Conservation (phyloP, 345 rosid species). For the Microthlaspi erraticum region DNA sequence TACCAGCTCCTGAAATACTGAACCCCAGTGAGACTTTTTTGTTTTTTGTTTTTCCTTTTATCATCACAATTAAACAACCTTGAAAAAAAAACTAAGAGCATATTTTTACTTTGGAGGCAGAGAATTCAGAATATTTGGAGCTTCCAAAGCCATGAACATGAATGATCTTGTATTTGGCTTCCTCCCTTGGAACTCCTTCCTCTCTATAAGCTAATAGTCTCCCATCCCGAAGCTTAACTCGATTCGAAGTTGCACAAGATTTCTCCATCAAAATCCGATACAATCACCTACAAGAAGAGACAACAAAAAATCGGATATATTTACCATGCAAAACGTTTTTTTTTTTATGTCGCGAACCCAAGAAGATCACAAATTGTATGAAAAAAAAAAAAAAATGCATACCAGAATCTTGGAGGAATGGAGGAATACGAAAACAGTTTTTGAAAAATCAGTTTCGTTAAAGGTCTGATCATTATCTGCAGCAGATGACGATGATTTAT, state of each 20-base stretch:
- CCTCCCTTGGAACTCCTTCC: slow-evolving; percentile 60
- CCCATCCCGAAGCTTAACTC: slow-evolving; percentile 73
- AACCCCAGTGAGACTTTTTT: too few relatives aligned
- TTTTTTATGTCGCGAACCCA: neutral
- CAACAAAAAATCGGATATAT: too few relatives aligned
- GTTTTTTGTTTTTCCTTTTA: too few relatives aligned
- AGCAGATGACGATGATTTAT: slow-evolving; percentile 19
- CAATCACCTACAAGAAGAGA: neutral
- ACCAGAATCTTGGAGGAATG: neutral
- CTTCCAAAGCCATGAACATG: slow-evolving; percentile 88
- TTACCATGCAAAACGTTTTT: neutral
- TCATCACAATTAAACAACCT: too few relatives aligned
- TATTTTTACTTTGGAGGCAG: too few relatives aligned
- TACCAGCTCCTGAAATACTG: too few relatives aligned
- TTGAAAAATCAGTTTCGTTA: neutral
- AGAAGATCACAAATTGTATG: neutral
- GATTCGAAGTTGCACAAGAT: slow-evolving; percentile 17
- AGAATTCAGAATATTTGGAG: slow-evolving; percentile 82
- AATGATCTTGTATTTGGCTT: slow-evolving; percentile 60
- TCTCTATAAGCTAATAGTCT: slow-evolving; percentile 74
- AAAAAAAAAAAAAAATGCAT: too few relatives aligned
- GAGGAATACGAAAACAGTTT: slow-evolving; percentile 13
- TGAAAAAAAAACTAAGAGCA: too few relatives aligned
- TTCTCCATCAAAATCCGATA: too few relatives aligned
- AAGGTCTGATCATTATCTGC: slow-evolving; percentile 5